These are phyloP conservation scores for Annulohypoxylon maeteangense DNA, from an alignment of 495 filamentous ascomycete species.

Conservation along the genomic window DNA sequence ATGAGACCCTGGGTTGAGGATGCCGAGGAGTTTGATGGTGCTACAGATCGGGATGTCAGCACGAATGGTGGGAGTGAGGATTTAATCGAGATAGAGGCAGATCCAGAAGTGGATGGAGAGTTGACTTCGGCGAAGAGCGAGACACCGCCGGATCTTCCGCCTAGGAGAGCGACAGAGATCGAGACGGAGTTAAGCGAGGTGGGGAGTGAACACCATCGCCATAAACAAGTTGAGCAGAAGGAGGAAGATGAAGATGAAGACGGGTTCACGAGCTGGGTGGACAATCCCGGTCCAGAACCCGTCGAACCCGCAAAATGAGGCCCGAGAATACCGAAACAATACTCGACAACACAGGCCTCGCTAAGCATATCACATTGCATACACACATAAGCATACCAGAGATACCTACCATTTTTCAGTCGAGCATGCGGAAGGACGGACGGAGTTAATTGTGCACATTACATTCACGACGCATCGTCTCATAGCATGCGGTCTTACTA, in stretches of 20 bases:
- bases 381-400: background rate
- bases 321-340: background rate
- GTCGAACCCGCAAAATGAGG: conserved; percentile 8
- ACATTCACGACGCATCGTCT: background rate
- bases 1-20: conserved; percentile 59
- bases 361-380: background rate
- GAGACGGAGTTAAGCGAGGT: background rate
- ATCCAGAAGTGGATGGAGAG: background rate
- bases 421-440: conserved; percentile 2
- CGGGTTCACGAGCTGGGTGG: conserved; percentile 44
- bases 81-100: conserved; percentile 15
- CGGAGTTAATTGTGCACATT: conserved; percentile 12
- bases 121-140: background rate
- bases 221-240: background rate
- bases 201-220: background rate
- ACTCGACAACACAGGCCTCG: background rate
- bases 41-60: background rate
- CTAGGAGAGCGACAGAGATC: background rate
- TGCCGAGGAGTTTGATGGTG: conserved; percentile 38
- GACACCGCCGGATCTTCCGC: conserved; percentile 23
- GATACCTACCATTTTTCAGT: background rate
- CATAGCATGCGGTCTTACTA: background rate
- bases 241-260: conserved; percentile 39
- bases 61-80: conserved; percentile 24
- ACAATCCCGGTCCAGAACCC: conserved; percentile 35